These are phyloP conservation scores for Flaveria sonorensis DNA, from an alignment of 129 eudicot genomes.

Conservation along the genomic window DNA sequence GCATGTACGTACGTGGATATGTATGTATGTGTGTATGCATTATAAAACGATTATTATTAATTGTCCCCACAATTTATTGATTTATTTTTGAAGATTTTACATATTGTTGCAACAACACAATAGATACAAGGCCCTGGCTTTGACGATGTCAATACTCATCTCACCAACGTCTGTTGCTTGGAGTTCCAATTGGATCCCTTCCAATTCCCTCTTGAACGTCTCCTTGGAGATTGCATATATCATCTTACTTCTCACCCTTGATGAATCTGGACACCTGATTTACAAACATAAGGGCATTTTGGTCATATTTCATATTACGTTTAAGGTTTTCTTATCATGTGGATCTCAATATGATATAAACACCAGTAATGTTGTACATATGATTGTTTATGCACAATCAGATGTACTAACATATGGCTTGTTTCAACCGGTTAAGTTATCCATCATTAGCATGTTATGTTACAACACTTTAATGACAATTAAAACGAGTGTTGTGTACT, in stretches of 20 bases:
- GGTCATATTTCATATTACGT: background rate
- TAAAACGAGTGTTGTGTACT: background rate
- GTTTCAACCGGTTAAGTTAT: background rate
- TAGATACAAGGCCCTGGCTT: slow-evolving; percentile 36
- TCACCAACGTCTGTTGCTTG: slow-evolving; percentile 57
- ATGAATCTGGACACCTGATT: slow-evolving; percentile 47
- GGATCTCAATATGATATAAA: background rate
- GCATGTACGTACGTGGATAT: too few relatives aligned
- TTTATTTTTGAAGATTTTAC: slow-evolving; percentile 10
- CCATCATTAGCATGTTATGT: background rate
- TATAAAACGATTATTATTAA: background rate
- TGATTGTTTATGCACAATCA: background rate
- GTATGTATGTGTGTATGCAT: background rate
- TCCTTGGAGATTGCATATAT: slow-evolving; percentile 53
- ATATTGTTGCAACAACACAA: background rate
- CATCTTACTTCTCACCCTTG: slow-evolving; percentile 59
- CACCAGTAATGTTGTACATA: background rate
- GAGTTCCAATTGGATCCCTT: slow-evolving; percentile 51
- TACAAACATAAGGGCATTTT: background rate
- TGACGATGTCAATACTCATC: slow-evolving; percentile 50
- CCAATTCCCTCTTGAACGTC: slow-evolving; percentile 52
- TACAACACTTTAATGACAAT: background rate
- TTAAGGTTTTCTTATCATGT: too few relatives aligned
- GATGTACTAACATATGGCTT: background rate
- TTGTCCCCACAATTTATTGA: slow-evolving; percentile 22